Conservation (phyloP, 768 basidiomycete genomes). For the Kockovaella imperatae region DNA sequence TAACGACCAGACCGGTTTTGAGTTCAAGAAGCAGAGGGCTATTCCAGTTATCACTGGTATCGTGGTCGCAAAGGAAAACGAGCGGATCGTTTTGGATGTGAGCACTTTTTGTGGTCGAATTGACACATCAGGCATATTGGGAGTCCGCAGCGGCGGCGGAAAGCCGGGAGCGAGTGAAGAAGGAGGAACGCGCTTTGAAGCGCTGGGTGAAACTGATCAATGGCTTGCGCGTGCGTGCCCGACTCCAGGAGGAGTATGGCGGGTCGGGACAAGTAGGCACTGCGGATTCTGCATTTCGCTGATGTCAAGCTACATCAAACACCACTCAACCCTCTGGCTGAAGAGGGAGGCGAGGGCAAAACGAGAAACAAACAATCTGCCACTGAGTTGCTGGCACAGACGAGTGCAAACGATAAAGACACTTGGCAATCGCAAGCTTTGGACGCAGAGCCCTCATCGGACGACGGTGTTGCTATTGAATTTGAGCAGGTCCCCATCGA, state of each 20-base stretch:
- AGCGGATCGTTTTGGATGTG: conserved; percentile 66
- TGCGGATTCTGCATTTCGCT: not conserved
- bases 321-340: conserved; percentile 24
- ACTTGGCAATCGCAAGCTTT: no score
- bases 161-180: conserved; percentile 66
- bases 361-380: conserved; percentile 8
- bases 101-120: conserved; percentile 18
- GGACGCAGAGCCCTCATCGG: no score
- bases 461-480: no score
- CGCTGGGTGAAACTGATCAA: conserved; percentile 82
- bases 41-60: conserved; percentile 77
- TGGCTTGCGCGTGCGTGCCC: conserved; percentile 75
- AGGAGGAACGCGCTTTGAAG: conserved; percentile 70
- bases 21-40: conserved; percentile 87
- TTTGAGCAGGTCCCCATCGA: no score
- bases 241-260: conserved; percentile 70
- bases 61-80: conserved; percentile 75
- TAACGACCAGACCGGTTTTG: conserved; percentile 71
- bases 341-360: not conserved
- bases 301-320: not conserved
- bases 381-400: no score
- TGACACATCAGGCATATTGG: conserved; percentile 63
- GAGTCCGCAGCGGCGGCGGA: conserved; percentile 69
- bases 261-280: conserved; percentile 3
- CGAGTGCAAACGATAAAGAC: no score